These are phyloP conservation scores for Solanum piurae DNA, from an alignment of 257 asterid genomes.

Conservation along the genomic window DNA sequence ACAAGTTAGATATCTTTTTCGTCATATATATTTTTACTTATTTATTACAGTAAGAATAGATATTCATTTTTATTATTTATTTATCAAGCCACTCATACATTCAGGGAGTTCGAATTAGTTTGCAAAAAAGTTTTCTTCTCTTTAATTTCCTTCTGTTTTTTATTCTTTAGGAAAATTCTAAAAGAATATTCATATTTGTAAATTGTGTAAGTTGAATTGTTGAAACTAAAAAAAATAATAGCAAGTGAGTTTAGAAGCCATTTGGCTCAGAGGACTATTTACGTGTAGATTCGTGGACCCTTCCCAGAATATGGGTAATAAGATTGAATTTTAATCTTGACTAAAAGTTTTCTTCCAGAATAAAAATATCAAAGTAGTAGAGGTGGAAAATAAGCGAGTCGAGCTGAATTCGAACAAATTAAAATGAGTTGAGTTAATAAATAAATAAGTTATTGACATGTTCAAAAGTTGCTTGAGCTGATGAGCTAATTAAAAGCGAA, in stretches of 20 bases:
- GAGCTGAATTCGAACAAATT: too few species aligned
- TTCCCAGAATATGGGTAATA: not conserved
- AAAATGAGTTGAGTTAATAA: not conserved
- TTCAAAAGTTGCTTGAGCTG: not conserved
- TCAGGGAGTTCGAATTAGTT: not conserved
- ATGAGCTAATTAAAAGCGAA: not conserved
- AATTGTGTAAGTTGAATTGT: not conserved
- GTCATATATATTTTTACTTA: too few species aligned
- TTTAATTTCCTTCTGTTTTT: not conserved
- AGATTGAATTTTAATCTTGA: not conserved
- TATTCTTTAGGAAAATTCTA: not conserved
- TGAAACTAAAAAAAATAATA: not conserved
- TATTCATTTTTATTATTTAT: too few species aligned
- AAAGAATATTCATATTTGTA: not conserved
- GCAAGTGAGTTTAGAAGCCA: not conserved
- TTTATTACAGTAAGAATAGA: too few species aligned
- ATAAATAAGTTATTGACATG: not conserved
- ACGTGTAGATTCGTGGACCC: not conserved
- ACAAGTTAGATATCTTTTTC: too few species aligned
- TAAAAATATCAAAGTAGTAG: not conserved
- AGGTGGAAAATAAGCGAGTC: not conserved
- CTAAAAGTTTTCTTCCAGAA: not conserved
- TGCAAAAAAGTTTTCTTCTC: not conserved
- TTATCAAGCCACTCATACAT: not conserved
- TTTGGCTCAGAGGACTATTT: not conserved